phyloP scores from a whole-genome alignment of 2,329 filamentous ascomycete species.

The Phialemoniopsis sp. region DNA sequence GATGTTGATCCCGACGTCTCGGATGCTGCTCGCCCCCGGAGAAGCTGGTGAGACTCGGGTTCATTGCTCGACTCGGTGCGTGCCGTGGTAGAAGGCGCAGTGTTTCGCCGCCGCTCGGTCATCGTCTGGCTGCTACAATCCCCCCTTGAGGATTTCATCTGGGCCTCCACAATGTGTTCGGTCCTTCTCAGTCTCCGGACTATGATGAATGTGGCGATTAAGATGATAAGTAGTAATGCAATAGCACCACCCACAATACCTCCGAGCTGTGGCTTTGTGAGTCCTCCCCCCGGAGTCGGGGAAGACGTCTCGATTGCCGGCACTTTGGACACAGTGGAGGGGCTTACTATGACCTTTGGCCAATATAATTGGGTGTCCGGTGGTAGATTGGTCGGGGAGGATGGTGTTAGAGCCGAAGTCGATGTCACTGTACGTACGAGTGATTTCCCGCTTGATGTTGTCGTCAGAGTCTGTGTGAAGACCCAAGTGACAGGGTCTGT shows the following conservation, averaged over 20 bases:
- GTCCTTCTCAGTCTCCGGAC: conserved; percentile 45
- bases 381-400: conserved; percentile 20
- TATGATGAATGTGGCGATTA: conserved; percentile 43
- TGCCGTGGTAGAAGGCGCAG: conserved; percentile 6
- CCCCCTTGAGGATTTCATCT: conserved; percentile 26
- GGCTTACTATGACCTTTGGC: conserved; percentile 39
- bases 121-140: conserved; percentile 20
- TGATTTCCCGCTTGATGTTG: conserved; percentile 30
- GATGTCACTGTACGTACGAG: conserved; percentile 34
- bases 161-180: conserved; percentile 30
- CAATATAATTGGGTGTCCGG: conserved; percentile 19
- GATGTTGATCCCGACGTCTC: conserved; percentile 6
- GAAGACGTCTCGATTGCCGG: conserved; percentile 19
- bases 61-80: conserved; percentile 31
- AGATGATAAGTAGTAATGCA: conserved; percentile 39
- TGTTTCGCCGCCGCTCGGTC: conserved; percentile 1
- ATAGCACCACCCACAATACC: conserved; percentile 51
- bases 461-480: conserved; percentile 37
- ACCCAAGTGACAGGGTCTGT: conserved; percentile 40
- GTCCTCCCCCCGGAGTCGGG: conserved; percentile 15
- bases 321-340: conserved; percentile 37
- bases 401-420: conserved; percentile 33
- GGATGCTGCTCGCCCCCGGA: conserved; percentile 5
- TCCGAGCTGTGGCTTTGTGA: conserved; percentile 38
- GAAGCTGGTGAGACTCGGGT: conserved; percentile 8